These are phyloP conservation scores for Wickerhamomyces chambardii DNA, from an alignment of 805 yeast genomes.

Conservation along the genomic window DNA sequence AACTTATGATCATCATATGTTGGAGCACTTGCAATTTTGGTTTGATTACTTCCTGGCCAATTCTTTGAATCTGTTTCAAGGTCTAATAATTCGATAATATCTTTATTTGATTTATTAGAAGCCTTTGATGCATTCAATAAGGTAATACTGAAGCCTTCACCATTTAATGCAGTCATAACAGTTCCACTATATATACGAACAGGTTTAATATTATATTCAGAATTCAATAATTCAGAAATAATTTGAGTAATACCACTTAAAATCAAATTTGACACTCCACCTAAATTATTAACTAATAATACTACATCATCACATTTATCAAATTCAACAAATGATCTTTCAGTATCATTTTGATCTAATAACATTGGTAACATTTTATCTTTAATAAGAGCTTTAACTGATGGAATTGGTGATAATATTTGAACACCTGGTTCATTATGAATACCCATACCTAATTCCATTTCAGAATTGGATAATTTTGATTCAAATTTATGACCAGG, in stretches of 20 bases:
- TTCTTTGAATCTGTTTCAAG: slow-evolving; percentile 73
- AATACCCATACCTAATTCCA: slow-evolving; percentile 92
- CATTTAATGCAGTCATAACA: slow-evolving; percentile 82
- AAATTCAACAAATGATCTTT: slow-evolving; percentile 76
- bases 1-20: slow-evolving; percentile 16
- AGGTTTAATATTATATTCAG: slow-evolving; percentile 50
- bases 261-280: slow-evolving; percentile 82
- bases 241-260: slow-evolving; percentile 62
- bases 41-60: slow-evolving; percentile 38
- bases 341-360: slow-evolving; percentile 54
- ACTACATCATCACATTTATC: slow-evolving; percentile 55
- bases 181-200: slow-evolving; percentile 66
- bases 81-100: slow-evolving; percentile 51
- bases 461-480: slow-evolving; percentile 47
- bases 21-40: slow-evolving; percentile 20
- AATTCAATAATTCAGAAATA: slow-evolving; percentile 41
- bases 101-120: slow-evolving; percentile 22
- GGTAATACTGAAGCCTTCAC: slow-evolving; percentile 88
- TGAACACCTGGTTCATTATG: slow-evolving; percentile 90
- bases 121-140: slow-evolving; percentile 60
- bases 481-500: slow-evolving; percentile 68
- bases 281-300: slow-evolving; percentile 74
- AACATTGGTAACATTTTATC: slow-evolving; percentile 53
- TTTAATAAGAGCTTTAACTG: slow-evolving; percentile 48
- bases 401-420: slow-evolving; percentile 48